These are phyloP conservation scores for Citrullus amarus DNA, from an alignment of 306 rosid genomes.

Conservation along the genomic window DNA sequence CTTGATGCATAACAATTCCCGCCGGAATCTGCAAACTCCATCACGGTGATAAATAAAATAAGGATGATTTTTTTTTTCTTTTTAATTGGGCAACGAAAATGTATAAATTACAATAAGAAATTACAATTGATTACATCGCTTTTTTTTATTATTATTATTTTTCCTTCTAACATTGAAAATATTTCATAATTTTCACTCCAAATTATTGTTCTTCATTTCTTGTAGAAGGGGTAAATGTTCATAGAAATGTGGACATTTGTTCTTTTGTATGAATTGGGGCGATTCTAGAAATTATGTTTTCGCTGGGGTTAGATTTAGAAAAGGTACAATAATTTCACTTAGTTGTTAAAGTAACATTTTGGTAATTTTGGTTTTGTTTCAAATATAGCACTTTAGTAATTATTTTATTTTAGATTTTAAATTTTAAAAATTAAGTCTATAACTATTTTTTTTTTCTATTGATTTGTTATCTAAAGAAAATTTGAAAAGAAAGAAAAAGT, in stretches of 20 bases:
- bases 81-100: background rate
- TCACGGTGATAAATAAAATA: background rate
- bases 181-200: background rate
- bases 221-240: background rate
- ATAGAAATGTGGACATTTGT: background rate
- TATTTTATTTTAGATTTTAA: too few relatives aligned
- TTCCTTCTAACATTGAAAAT: background rate
- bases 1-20: background rate
- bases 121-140: background rate
- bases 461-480: too few relatives aligned
- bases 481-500: too few relatives aligned
- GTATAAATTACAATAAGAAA: background rate
- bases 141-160: too few relatives aligned
- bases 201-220: background rate
- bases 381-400: too few relatives aligned
- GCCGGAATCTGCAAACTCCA: slow-evolving; percentile 11
- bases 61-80: background rate
- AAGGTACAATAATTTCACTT: too few relatives aligned
- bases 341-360: too few relatives aligned
- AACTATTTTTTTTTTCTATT: too few relatives aligned
- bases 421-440: too few relatives aligned
- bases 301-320: too few relatives aligned
- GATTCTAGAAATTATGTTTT: background rate
- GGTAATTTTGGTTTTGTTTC: too few relatives aligned
- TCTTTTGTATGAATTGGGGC: background rate